Evolutionary conservation across 495 filamentous ascomycete species (phyloP).

Genomic region (Emericellopsis terricola): DNA sequence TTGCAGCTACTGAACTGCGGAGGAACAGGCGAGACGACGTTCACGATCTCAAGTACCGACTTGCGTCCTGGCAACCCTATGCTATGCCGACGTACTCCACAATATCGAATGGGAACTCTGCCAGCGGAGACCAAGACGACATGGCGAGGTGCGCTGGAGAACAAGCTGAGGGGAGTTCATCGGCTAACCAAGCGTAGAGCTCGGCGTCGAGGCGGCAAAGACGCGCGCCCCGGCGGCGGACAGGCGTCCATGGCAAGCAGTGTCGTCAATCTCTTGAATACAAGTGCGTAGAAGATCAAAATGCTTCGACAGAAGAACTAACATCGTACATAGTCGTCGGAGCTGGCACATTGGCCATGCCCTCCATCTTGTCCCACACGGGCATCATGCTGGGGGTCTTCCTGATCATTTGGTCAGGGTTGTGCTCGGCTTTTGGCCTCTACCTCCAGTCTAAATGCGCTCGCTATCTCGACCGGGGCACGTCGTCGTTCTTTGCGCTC

Average conservation of each 20-base stretch:
- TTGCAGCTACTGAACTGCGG: too few species aligned
- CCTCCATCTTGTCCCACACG: slow-evolving; percentile 80
- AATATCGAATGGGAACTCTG: slow-evolving; percentile 15
- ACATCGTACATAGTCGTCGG: slow-evolving; percentile 51
- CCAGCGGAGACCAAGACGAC: slow-evolving; percentile 12
- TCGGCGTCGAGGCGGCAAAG: slow-evolving; percentile 18
- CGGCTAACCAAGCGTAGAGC: slow-evolving; percentile 7
- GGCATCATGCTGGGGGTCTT: slow-evolving; percentile 65
- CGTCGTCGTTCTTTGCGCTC: slow-evolving; percentile 70
- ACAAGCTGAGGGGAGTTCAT: not conserved
- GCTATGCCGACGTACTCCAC: slow-evolving; percentile 27
- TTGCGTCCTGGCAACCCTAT: too few species aligned
- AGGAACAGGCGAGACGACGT: too few species aligned
- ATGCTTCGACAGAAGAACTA: not conserved
- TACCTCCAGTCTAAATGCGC: slow-evolving; percentile 90
- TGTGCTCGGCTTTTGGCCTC: slow-evolving; percentile 77
- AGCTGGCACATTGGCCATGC: slow-evolving; percentile 89
- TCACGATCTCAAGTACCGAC: too few species aligned
- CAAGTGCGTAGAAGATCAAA: slow-evolving; percentile 33
- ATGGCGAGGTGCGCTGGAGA: slow-evolving; percentile 20
- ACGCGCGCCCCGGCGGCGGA: slow-evolving; percentile 28
- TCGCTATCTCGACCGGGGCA: slow-evolving; percentile 73
- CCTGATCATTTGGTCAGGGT: slow-evolving; percentile 79
- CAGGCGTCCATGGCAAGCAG: slow-evolving; percentile 81
- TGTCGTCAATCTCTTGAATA: slow-evolving; percentile 90